These are phyloP conservation scores for Tylopilus balloui DNA, from an alignment of 768 basidiomycete species.

Conservation along the genomic window DNA sequence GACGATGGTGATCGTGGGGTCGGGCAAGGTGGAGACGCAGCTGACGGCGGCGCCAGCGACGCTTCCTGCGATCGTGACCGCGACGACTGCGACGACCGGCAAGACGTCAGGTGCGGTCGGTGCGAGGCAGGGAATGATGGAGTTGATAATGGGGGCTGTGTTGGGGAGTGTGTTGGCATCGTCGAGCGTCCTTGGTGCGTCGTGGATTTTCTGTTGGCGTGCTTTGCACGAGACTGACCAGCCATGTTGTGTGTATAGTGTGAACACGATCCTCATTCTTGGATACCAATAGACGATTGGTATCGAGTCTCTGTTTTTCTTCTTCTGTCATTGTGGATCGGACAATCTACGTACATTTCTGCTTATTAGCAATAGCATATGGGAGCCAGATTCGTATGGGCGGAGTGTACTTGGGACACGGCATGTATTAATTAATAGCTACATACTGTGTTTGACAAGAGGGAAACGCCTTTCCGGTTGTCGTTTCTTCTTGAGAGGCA, in stretches of 20 bases:
- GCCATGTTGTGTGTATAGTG: background rate
- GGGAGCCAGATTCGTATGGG: background rate
- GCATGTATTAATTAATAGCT: background rate
- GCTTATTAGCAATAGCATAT: too few relatives aligned
- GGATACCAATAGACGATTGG: background rate
- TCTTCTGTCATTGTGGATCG: background rate
- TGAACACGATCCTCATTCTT: background rate
- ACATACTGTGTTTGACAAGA: too few relatives aligned
- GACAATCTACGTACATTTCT: too few relatives aligned
- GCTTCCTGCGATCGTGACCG: conserved; percentile 41
- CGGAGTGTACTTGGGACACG: background rate
- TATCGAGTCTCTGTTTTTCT: background rate
- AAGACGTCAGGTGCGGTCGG: background rate
- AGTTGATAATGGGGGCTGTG: background rate
- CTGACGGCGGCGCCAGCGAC: conserved; percentile 39
- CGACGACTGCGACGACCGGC: background rate
- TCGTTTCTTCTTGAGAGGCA: too few relatives aligned
- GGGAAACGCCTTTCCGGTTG: too few relatives aligned
- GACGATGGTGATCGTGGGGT: conserved; percentile 72
- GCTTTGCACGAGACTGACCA: background rate
- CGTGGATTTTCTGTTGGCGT: background rate
- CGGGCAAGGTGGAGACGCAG: conserved; percentile 72
- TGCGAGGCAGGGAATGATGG: background rate
- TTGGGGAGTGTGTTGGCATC: background rate
- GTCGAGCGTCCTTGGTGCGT: conserved; percentile 4